Conservation (phyloP, 306 rosid species). For the Malus sylvestris region DNA sequence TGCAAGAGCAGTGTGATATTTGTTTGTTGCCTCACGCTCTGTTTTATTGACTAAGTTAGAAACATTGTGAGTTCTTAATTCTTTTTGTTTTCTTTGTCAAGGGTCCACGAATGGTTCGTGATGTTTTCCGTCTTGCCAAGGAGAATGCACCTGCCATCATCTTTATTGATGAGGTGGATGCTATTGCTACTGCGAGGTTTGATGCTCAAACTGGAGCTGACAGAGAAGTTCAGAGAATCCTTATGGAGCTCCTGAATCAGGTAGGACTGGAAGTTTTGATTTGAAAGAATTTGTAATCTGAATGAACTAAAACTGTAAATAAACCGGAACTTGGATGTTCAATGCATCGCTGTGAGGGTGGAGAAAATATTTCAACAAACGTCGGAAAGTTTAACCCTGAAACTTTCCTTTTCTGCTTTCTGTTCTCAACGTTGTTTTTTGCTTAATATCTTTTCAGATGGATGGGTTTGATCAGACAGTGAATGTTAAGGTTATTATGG, state of each 20-base stretch:
- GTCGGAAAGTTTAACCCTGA: background rate
- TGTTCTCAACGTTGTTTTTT: background rate
- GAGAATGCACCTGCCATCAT: conserved; percentile 99
- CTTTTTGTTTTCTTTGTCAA: background rate
- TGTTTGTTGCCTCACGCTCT: background rate
- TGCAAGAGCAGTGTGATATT: background rate
- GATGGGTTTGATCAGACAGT: conserved; percentile 99
- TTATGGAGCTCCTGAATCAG: conserved; percentile 98
- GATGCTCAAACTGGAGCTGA: conserved; percentile 99
- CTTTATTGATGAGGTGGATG: conserved; percentile 98
- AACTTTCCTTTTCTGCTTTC: background rate
- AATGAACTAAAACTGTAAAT: background rate
- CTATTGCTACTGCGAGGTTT: conserved; percentile 96
- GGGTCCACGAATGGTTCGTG: conserved; percentile 99
- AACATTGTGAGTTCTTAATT: background rate
- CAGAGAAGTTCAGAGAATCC: conserved; percentile 99
- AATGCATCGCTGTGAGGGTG: background rate
- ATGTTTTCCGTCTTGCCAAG: conserved; percentile 99
- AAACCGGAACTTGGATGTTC: background rate
- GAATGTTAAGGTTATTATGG: conserved; percentile 97
- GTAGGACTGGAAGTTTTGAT: conserved; percentile 20
- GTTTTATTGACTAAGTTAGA: background rate
- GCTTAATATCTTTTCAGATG: conserved; percentile 48
- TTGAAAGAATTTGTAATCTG: background rate
- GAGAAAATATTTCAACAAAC: background rate